Conservation (phyloP, 805 yeast species). For the Cyberlindnera amylophila region DNA sequence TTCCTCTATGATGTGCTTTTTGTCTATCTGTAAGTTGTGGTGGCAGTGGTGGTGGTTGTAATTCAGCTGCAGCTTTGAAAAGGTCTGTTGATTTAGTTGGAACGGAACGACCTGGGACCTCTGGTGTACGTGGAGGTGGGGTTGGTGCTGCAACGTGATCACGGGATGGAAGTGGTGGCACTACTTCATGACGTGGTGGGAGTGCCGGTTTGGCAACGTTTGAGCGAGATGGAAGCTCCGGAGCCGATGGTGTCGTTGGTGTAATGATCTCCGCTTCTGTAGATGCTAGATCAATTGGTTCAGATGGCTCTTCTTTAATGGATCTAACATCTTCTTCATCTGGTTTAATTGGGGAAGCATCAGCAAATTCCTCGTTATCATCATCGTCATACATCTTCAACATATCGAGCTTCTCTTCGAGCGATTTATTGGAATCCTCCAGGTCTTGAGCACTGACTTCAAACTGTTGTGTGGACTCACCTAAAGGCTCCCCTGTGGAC, state of each 20-base stretch:
- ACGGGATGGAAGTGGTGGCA: slow-evolving; percentile 36
- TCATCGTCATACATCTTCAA: slow-evolving; percentile 21
- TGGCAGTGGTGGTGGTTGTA: slow-evolving; percentile 28
- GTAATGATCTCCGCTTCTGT: too few species aligned
- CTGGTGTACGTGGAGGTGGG: slow-evolving; percentile 9
- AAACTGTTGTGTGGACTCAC: slow-evolving; percentile 18
- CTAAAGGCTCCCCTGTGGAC: slow-evolving; percentile 10
- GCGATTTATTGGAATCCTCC: slow-evolving; percentile 15
- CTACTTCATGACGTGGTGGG: slow-evolving; percentile 25
- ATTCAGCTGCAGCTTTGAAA: slow-evolving; percentile 27
- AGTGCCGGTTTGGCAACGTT: slow-evolving; percentile 4
- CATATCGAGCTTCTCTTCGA: slow-evolving; percentile 17
- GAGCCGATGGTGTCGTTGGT: neutral
- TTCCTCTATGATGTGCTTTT: slow-evolving; percentile 22
- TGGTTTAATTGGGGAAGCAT: neutral
- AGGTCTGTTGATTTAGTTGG: slow-evolving; percentile 1
- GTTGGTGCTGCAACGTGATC: slow-evolving; percentile 25
- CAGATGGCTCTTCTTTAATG: neutral
- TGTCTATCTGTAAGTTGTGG: slow-evolving; percentile 24
- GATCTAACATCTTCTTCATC: neutral
- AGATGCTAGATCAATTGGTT: too few species aligned
- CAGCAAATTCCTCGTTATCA: neutral
- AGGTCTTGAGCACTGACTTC: slow-evolving; percentile 11
- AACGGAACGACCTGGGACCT: slow-evolving; percentile 3
- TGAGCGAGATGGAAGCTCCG: slow-evolving; percentile 1